A percentile compares a stretch with the other conserved stretches of the same genome.
phyloP scores from a whole-genome alignment of 768 basidiomycete species.

The Russula emetica region DNA sequence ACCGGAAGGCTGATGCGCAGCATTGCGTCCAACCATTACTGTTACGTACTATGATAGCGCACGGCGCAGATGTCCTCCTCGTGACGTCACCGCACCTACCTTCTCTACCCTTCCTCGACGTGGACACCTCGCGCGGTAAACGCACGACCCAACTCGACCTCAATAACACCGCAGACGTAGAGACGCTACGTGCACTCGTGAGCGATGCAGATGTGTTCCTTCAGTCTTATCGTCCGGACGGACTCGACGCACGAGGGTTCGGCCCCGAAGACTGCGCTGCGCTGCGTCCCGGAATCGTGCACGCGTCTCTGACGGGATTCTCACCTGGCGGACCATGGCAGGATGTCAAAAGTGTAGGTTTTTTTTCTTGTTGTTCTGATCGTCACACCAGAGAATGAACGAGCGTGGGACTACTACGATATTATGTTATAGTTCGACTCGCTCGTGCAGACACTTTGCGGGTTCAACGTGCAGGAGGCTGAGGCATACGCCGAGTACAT shows the following conservation, averaged over 20 bases:
- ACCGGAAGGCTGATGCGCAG: background rate
- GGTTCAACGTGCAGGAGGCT: conserved; percentile 56
- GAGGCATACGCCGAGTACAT: conserved; percentile 41
- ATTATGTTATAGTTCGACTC: conserved; percentile 51
- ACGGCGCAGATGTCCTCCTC: conserved; percentile 54
- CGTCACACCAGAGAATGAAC: background rate
- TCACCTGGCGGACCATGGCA: conserved; percentile 57
- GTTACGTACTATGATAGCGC: conserved; percentile 35
- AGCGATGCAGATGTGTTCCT: conserved; percentile 53
- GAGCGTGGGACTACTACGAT: background rate
- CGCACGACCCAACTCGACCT: conserved; percentile 60
- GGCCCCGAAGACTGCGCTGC: conserved; percentile 40
- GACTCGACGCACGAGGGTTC: conserved; percentile 47
- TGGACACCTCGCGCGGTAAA: conserved; percentile 60
- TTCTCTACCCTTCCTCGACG: conserved; percentile 46
- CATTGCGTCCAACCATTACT: background rate
- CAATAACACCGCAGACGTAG: conserved; percentile 32
- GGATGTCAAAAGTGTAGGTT: conserved; percentile 46
- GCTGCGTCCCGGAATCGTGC: conserved; percentile 46
- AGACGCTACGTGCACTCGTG: conserved; percentile 38
- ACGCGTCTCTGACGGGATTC: conserved; percentile 52
- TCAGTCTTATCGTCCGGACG: conserved; percentile 56
- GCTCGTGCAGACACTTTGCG: conserved; percentile 57
- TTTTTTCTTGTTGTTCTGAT: background rate
- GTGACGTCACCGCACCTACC: conserved; percentile 56